phyloP scores from a whole-genome alignment of 2,329 filamentous ascomycete species.

The Colletotrichum lini region DNA sequence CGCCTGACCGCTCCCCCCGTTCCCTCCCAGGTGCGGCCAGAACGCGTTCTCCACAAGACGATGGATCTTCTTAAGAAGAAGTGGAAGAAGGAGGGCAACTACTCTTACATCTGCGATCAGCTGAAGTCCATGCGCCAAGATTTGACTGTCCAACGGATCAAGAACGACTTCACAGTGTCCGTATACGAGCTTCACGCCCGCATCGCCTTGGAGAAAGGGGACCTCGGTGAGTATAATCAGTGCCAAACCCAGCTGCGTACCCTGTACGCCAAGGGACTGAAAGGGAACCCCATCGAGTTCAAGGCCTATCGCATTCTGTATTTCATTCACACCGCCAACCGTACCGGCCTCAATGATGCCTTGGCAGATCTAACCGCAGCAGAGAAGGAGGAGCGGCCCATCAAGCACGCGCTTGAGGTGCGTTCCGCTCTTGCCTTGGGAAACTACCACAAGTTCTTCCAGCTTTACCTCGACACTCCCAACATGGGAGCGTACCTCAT shows the following conservation, averaged over 20 bases:
- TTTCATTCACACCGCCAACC: conserved; percentile 99
- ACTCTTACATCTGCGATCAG: conserved; percentile 98
- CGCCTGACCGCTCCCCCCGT: conserved; percentile 93
- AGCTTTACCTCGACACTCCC: conserved; percentile 91
- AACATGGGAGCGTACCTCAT: conserved; percentile 99
- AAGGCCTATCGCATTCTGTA: conserved; percentile 99
- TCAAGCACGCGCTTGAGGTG: conserved; percentile 93
- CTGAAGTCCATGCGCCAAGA: conserved; percentile 99
- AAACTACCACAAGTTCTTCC: conserved; percentile 98
- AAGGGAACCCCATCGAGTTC: conserved; percentile 94
- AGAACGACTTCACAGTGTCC: conserved; percentile 94
- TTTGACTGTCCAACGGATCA: conserved; percentile 96
- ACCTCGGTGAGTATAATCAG: conserved; percentile 99
- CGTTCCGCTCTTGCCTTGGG: conserved; percentile 92
- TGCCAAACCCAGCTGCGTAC: conserved; percentile 98
- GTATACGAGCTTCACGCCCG: conserved; percentile 98
- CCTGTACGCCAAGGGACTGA: conserved; percentile 88
- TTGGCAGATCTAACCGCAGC: conserved; percentile 98
- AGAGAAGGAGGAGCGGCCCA: conserved; percentile 89
- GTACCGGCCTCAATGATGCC: conserved; percentile 97
- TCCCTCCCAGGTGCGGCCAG: conserved; percentile 88
- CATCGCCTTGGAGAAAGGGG: conserved; percentile 97
- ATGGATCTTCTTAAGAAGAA: conserved; percentile 92
- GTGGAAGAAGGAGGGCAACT: conserved; percentile 94
- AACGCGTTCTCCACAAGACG: conserved; percentile 84